Evolutionary conservation across 176 grass and related monocot genomes (phyloP).

Genomic region (Dendrocalamus sinicus): DNA sequence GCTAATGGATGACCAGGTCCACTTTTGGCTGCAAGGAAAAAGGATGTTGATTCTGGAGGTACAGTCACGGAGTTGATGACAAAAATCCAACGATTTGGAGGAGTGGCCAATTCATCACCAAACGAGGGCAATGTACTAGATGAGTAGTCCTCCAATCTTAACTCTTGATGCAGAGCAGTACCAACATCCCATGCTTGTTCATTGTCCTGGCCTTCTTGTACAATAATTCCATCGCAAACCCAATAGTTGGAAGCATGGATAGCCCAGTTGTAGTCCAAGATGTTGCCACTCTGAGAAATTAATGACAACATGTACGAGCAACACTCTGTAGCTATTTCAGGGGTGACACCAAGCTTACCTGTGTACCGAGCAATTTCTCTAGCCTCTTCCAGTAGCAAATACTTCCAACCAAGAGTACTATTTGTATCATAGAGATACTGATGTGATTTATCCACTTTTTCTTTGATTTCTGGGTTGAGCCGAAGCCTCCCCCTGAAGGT

Average conservation of each 20-base stretch:
- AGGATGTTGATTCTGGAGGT: not conserved
- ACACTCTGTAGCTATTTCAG: rapidly evolving
- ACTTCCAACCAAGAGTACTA: too few species aligned
- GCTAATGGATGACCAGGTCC: not conserved
- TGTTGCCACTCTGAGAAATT: rapidly evolving
- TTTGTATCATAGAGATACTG: too few species aligned
- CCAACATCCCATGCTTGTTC: slow-evolving; percentile 22
- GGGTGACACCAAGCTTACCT: rapidly evolving
- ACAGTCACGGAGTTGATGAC: rapidly evolving
- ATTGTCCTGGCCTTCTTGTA: not conserved
- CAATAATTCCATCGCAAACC: slow-evolving; percentile 33
- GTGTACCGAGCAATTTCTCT: not conserved
- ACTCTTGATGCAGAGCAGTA: not conserved
- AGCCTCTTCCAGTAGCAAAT: not conserved
- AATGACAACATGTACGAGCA: not conserved
- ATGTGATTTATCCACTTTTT: too few species aligned
- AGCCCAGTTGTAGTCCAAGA: not conserved
- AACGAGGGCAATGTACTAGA: rapidly evolving
- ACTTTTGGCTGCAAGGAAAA: not conserved
- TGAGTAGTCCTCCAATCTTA: not conserved
- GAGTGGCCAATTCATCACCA: not conserved
- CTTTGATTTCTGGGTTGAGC: too few species aligned
- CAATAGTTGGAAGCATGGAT: slow-evolving; percentile 21
- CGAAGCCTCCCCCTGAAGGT: too few species aligned
- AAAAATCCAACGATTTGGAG: not conserved